phyloP scores from a whole-genome alignment of 345 rosid genomes.

The Eutrema japonicum region DNA sequence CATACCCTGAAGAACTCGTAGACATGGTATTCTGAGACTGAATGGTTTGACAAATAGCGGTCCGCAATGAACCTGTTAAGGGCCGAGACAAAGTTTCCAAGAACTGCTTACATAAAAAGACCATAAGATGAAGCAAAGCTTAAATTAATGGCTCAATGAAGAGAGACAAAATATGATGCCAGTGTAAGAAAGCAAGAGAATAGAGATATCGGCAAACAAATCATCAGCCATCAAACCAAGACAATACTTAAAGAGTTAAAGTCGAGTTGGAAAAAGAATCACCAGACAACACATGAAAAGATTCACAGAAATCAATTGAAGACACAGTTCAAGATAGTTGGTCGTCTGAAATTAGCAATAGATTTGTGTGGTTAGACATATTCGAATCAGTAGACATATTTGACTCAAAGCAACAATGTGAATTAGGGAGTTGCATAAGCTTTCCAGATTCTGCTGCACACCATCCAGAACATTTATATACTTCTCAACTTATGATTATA shows the following conservation, averaged over 20 bases:
- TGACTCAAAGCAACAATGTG: not conserved
- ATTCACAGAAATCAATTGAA: not conserved
- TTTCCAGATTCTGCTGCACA: slow-evolving; percentile 24
- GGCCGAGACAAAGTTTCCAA: slow-evolving; percentile 95
- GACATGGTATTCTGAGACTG: slow-evolving; percentile 89
- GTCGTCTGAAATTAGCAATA: not conserved
- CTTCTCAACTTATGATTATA: slow-evolving; percentile 1
- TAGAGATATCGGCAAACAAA: not conserved
- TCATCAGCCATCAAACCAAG: slow-evolving; percentile 21
- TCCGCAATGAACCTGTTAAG: slow-evolving; percentile 91
- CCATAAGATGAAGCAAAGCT: slow-evolving; percentile 24
- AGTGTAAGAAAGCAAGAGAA: not conserved
- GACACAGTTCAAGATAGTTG: slow-evolving; percentile 17
- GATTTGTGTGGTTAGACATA: slow-evolving; percentile 1
- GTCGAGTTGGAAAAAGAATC: slow-evolving; percentile 10
- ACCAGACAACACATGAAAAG: not conserved
- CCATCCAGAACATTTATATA: not conserved
- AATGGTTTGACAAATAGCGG: slow-evolving; percentile 69
- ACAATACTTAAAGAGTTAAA: not conserved
- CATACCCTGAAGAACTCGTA: slow-evolving; percentile 96
- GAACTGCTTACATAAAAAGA: slow-evolving; percentile 55
- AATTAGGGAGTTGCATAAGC: slow-evolving; percentile 13
- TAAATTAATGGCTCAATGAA: not conserved
- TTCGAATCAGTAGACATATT: slow-evolving; percentile 15
- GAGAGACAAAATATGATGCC: slow-evolving; percentile 11